Evolutionary conservation across 108 stramenopile species (phyloP).

Genomic region (Mayamaea pseudoterrestris): DNA sequence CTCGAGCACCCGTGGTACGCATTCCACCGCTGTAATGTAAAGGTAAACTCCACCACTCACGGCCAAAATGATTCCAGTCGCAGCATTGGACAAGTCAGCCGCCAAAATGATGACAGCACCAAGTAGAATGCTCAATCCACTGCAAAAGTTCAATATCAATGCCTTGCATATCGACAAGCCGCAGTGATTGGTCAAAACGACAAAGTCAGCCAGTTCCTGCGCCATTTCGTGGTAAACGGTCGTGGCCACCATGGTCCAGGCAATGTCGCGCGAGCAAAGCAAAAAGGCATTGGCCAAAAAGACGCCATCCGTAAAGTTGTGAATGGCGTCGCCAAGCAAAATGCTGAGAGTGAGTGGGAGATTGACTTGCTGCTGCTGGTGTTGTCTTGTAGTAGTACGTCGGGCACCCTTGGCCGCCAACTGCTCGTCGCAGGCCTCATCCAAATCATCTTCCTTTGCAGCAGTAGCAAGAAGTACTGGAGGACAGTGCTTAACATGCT

Average conservation of each 20-base stretch:
- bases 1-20: constrained; percentile 27
- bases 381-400: too few relatives aligned
- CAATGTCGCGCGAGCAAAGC: constrained; percentile 26
- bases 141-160: constrained; percentile 44
- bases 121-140: constrained; percentile 47
- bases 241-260: constrained; percentile 34
- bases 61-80: constrained; percentile 50
- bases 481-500: too few relatives aligned
- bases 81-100: constrained; percentile 19
- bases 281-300: constrained; percentile 72
- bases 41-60: constrained; percentile 71
- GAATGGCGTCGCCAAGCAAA: constrained; percentile 50
- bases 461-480: too few relatives aligned
- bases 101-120: constrained; percentile 46
- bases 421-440: background rate
- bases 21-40: constrained; percentile 51
- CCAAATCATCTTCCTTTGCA: background rate
- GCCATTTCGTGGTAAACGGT: constrained; percentile 72
- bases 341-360: constrained; percentile 23
- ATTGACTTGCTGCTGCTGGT: constrained; percentile 11
- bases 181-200: constrained; percentile 49
- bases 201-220: constrained; percentile 79
- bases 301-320: constrained; percentile 79
- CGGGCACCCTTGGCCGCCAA: background rate
- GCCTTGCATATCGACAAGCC: constrained; percentile 37